Conservation (phyloP, 257 asterid species). For the Solanum ossicruentum region DNA sequence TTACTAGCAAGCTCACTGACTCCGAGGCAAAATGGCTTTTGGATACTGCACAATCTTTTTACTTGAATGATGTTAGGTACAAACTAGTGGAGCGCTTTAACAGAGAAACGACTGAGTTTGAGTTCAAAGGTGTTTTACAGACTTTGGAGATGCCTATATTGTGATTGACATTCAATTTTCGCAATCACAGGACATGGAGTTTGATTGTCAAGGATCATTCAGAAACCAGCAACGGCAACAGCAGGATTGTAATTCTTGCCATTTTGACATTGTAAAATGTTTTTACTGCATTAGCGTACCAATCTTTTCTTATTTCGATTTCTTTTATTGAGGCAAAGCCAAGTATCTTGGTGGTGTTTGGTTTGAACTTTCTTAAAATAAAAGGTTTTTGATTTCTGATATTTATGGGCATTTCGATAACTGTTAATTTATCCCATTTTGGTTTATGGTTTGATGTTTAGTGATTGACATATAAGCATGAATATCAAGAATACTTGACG, state of each 20-base stretch:
- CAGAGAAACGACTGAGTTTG: conserved; percentile 66
- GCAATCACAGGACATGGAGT: not conserved
- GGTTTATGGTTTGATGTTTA: no score
- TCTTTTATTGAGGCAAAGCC: not conserved
- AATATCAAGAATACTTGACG: no score
- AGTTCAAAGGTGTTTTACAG: conserved; percentile 78
- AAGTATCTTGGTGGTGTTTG: not conserved
- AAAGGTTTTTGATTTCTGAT: no score
- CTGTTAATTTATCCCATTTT: no score
- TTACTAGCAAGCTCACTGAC: conserved; percentile 84
- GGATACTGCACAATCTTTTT: conserved; percentile 82
- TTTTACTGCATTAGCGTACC: not conserved
- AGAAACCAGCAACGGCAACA: not conserved
- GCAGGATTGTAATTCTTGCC: not conserved
- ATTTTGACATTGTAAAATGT: not conserved
- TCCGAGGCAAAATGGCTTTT: conserved; percentile 77
- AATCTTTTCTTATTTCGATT: not conserved
- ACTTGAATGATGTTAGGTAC: conserved; percentile 76
- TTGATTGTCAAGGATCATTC: not conserved
- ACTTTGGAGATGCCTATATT: conserved; percentile 73
- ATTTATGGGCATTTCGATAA: no score
- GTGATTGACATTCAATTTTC: conserved; percentile 6
- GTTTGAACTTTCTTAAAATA: not conserved
- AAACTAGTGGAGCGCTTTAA: conserved; percentile 82
- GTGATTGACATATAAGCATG: no score